These are phyloP conservation scores for Globisporangium solare DNA, from an alignment of 352 stramenopile genomes.

Conservation along the genomic window DNA sequence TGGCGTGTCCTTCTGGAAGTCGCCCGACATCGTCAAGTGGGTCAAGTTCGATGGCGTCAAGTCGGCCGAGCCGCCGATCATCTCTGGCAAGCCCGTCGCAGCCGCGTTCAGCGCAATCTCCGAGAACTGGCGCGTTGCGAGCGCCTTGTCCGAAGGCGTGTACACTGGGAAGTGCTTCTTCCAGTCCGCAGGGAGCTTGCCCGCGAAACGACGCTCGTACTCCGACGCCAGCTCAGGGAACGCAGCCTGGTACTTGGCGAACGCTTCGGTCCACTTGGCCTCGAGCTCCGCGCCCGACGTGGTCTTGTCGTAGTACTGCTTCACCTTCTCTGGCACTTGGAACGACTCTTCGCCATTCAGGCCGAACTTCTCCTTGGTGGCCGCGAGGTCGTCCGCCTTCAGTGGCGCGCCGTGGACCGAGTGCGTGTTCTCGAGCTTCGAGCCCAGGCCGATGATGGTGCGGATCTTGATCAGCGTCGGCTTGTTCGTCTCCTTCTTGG, in stretches of 20 bases:
- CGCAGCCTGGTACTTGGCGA: slow-evolving; percentile 86
- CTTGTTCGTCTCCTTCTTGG: slow-evolving; percentile 93
- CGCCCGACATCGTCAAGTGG: slow-evolving; percentile 91
- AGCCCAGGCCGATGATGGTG: slow-evolving; percentile 96
- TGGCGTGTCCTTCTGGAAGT: slow-evolving; percentile 97
- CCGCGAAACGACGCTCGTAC: slow-evolving; percentile 91
- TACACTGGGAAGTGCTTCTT: slow-evolving; percentile 91
- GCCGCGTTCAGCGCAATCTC: slow-evolving; percentile 95
- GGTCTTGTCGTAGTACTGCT: slow-evolving; percentile 89
- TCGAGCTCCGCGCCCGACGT: slow-evolving; percentile 63
- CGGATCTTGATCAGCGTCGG: slow-evolving; percentile 99
- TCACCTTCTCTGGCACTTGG: slow-evolving; percentile 91
- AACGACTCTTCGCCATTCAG: slow-evolving; percentile 93
- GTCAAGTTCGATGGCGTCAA: slow-evolving; percentile 98
- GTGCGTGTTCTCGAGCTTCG: slow-evolving; percentile 91
- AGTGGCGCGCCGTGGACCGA: slow-evolving; percentile 95
- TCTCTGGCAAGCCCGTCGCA: slow-evolving; percentile 90
- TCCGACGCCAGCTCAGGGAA: slow-evolving; percentile 93
- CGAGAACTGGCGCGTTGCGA: slow-evolving; percentile 94
- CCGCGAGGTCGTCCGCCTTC: slow-evolving; percentile 91
- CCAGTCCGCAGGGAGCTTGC: slow-evolving; percentile 90
- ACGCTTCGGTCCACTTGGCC: slow-evolving; percentile 89
- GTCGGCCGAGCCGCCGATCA: slow-evolving; percentile 98
- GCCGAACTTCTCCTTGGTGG: slow-evolving; percentile 90
- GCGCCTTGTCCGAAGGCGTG: slow-evolving; percentile 79